phyloP scores from a whole-genome alignment of 768 basidiomycete species.

The Hericium rajendrae region DNA sequence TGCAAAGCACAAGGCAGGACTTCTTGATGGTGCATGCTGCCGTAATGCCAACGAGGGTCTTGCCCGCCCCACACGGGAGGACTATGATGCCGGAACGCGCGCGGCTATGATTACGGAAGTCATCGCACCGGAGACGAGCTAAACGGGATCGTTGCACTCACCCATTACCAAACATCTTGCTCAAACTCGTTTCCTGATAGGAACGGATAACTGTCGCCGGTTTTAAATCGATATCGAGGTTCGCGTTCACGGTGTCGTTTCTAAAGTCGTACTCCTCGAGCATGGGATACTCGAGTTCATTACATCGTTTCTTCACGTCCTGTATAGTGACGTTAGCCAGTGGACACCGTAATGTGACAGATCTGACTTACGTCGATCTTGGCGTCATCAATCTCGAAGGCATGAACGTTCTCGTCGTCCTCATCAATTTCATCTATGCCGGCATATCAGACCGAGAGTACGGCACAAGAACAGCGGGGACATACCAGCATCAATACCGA shows the following conservation, averaged over 20 bases:
- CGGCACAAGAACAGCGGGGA: constrained; percentile 1
- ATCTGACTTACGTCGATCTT: constrained; percentile 72
- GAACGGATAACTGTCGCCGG: constrained; percentile 95
- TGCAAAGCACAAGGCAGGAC: constrained; percentile 93
- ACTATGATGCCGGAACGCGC: constrained; percentile 98
- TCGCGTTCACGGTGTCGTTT: constrained; percentile 92
- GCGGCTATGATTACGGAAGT: constrained; percentile 43
- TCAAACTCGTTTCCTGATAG: constrained; percentile 96
- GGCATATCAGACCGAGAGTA: not conserved
- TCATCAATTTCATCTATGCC: constrained; percentile 87
- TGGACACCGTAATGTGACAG: not conserved
- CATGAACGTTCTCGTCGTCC: constrained; percentile 94
- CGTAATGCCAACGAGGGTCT: constrained; percentile 98
- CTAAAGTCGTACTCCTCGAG: constrained; percentile 99
- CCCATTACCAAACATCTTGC: constrained; percentile 99
- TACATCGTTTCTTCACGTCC: constrained; percentile 95
- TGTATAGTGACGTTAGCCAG: constrained; percentile 22
- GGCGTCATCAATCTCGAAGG: constrained; percentile 90
- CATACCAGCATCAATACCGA: constrained; percentile 83
- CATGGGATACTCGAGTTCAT: constrained; percentile 96
- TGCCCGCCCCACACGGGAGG: constrained; percentile 95
- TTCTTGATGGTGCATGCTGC: constrained; percentile 99
- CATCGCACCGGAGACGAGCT: constrained; percentile 2
- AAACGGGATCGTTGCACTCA: constrained; percentile 25
- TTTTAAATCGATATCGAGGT: constrained; percentile 97